Evolutionary conservation across 345 rosid species (phyloP).

Genomic region (Lepidium didymum): DNA sequence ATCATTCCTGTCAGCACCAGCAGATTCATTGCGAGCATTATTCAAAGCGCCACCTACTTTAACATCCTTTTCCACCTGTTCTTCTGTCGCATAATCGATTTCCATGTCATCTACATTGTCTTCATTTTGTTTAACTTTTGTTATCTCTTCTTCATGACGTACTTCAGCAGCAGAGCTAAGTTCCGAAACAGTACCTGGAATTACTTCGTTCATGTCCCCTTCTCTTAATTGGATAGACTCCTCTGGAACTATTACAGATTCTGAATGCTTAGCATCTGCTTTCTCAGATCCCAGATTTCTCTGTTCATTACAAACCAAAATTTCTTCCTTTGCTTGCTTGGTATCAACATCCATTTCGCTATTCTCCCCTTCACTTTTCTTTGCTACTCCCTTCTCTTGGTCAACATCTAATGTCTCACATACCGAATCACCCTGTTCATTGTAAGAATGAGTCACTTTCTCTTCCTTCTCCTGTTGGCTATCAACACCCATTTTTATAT

Average conservation of each 20-base stretch:
- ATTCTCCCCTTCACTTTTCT: neutral
- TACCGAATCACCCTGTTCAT: neutral
- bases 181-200: neutral
- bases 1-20: slow-evolving; percentile 34
- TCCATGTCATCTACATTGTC: slow-evolving; percentile 45
- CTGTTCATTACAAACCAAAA: too few species aligned
- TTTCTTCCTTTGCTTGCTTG: too few species aligned
- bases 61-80: slow-evolving; percentile 30
- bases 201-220: neutral
- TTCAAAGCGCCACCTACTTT: slow-evolving; percentile 33
- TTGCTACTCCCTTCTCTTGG: neutral
- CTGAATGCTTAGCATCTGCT: neutral
- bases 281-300: too few species aligned
- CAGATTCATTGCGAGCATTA: slow-evolving; percentile 29
- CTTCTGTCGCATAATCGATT: slow-evolving; percentile 41
- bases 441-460: neutral
- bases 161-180: slow-evolving; percentile 5
- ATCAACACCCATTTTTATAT: too few species aligned
- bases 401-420: neutral
- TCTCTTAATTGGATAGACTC: neutral
- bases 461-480: neutral
- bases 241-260: neutral
- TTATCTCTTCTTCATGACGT: slow-evolving; percentile 17
- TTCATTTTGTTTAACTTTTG: slow-evolving; percentile 24
- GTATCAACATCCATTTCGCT: neutral